Evolutionary conservation across 352 stramenopile species (phyloP).

Genomic region (Phytophthora melonis): DNA sequence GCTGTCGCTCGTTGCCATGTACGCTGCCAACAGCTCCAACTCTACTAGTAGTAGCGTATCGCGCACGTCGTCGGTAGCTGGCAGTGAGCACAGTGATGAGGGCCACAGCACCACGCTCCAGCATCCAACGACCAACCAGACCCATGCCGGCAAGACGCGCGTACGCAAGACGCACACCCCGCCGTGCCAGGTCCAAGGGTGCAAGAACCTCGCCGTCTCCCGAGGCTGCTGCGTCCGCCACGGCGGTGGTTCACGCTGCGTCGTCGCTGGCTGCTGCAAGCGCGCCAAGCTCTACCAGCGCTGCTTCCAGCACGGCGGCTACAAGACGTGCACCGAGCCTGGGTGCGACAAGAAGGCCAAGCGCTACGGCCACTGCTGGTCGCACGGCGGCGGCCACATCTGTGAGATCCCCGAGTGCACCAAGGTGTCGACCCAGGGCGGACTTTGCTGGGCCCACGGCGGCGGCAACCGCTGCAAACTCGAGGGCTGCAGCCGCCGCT

Average conservation of each 20-base stretch:
- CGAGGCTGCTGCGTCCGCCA: slow-evolving; percentile 62
- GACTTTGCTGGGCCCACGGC: too few relatives aligned
- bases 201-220: slow-evolving; percentile 64
- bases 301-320: slow-evolving; percentile 76
- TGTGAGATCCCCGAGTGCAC: too few relatives aligned
- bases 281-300: slow-evolving; percentile 70
- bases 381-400: slow-evolving; percentile 37
- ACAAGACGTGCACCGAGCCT: slow-evolving; percentile 69
- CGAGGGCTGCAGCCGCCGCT: too few relatives aligned
- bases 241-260: slow-evolving; percentile 59
- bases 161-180: slow-evolving; percentile 55
- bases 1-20: slow-evolving; percentile 28
- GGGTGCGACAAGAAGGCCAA: slow-evolving; percentile 72
- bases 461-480: too few relatives aligned
- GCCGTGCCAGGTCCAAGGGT: slow-evolving; percentile 66
- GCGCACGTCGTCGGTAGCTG: slow-evolving; percentile 9
- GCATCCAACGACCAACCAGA: neutral
- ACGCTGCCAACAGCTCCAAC: slow-evolving; percentile 18
- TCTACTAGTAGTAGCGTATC: slow-evolving; percentile 10
- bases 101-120: slow-evolving; percentile 1
- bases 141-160: slow-evolving; percentile 20
- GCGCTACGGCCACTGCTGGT: slow-evolving; percentile 77
- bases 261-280: slow-evolving; percentile 44
- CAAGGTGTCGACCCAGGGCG: too few relatives aligned
- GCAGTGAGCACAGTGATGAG: slow-evolving; percentile 17